Percentiles rank a stretch among this genome's conserved stretches.
Conservation (phyloP, 495 filamentous ascomycete genomes). For the Aspergillus incahuasiensis region DNA sequence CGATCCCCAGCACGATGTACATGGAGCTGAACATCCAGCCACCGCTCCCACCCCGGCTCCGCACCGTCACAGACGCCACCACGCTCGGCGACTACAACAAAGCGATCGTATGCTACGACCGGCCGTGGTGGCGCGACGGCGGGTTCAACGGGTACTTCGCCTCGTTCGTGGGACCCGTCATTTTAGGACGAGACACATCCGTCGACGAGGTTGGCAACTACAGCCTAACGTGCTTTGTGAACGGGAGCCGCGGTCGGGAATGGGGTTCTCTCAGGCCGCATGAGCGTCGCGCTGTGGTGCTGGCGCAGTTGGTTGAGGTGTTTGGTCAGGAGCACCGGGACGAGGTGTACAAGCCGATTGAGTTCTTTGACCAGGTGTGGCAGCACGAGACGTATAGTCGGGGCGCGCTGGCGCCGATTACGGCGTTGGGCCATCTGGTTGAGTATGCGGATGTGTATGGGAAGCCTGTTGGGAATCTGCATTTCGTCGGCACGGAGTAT, state of each 20-base stretch:
- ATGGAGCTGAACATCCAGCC: conserved; percentile 29
- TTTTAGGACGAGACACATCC: conserved; percentile 36
- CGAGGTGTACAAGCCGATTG: conserved; percentile 20
- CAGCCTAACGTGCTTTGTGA: conserved; percentile 38
- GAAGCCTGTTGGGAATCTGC: conserved; percentile 24
- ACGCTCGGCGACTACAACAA: conserved; percentile 34
- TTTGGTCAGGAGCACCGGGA: background rate
- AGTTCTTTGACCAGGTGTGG: conserved; percentile 19
- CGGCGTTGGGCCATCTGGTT: conserved; percentile 19
- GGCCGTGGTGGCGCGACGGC: conserved; percentile 38
- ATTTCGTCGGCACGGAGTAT: conserved; percentile 47
- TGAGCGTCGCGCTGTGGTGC: conserved; percentile 12
- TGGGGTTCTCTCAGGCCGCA: conserved; percentile 17
- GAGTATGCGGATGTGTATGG: conserved; percentile 18
- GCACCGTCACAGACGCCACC: conserved; percentile 11
- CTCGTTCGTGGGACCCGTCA: conserved; percentile 27
- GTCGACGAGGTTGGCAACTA: conserved; percentile 24
- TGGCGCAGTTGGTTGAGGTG: conserved; percentile 4
- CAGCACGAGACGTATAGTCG: conserved; percentile 11
- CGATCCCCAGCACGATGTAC: conserved; percentile 31
- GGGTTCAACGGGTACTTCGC: conserved; percentile 30
- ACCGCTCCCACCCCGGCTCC: conserved; percentile 20
- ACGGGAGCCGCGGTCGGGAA: conserved; percentile 24
- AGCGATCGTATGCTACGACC: conserved; percentile 27
- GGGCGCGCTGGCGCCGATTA: conserved; percentile 14